These are phyloP conservation scores for Penicillium sclerotiorum DNA, from an alignment of 2,329 filamentous ascomycete species.

Conservation along the genomic window DNA sequence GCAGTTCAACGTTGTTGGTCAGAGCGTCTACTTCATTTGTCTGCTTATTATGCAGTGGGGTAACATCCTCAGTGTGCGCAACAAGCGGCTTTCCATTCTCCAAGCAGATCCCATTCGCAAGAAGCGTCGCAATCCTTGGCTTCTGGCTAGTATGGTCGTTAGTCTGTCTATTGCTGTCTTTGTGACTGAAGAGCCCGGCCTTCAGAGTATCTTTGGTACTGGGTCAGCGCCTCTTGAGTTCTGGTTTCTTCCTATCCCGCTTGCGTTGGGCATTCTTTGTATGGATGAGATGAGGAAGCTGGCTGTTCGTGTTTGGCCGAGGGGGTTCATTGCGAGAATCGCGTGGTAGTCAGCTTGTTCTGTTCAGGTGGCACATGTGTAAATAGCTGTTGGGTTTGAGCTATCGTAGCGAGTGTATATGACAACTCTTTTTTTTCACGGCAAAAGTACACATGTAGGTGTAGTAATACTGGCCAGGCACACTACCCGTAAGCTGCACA, in stretches of 20 bases:
- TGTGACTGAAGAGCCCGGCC: constrained; percentile 67
- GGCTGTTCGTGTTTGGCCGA: constrained; percentile 61
- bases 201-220: constrained; percentile 65
- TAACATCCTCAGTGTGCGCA: constrained; percentile 71
- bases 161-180: constrained; percentile 70
- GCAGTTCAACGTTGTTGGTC: too few relatives aligned
- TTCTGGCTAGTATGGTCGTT: constrained; percentile 72
- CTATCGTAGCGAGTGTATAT: too few relatives aligned
- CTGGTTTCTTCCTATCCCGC: constrained; percentile 75
- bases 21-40: constrained; percentile 82
- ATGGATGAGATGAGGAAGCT: constrained; percentile 70
- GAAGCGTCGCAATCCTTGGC: constrained; percentile 65
- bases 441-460: too few relatives aligned
- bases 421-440: too few relatives aligned
- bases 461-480: too few relatives aligned
- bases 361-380: too few relatives aligned
- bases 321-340: constrained; percentile 59
- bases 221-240: constrained; percentile 68
- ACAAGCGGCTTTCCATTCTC: constrained; percentile 66
- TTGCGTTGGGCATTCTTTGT: constrained; percentile 66
- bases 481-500: too few relatives aligned
- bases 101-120: constrained; percentile 70
- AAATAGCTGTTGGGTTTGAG: too few relatives aligned
- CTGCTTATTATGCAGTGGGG: constrained; percentile 67
- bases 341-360: constrained; percentile 68